Evolutionary conservation across 2,329 filamentous ascomycete species (phyloP), one percentile per base, ranked within the genome.

Genomic region (Elsinoe batatas): DNA sequence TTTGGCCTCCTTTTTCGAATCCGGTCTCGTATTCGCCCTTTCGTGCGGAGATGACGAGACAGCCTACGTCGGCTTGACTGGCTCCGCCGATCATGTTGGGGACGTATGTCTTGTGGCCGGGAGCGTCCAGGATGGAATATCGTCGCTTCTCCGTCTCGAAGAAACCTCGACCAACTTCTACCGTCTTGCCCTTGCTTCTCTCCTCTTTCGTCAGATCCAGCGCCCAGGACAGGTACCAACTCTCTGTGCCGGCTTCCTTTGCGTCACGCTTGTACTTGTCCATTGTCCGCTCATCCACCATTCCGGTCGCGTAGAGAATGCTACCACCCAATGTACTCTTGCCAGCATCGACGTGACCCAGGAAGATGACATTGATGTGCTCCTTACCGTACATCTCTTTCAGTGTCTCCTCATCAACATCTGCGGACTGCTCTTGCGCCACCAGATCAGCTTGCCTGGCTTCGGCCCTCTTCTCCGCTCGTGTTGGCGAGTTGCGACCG

Each of bases 11-110:
- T 76, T 86, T 87, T 65, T 98, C 93, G 70, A 98, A 98, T 50
- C 93, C 93, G 33, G 93, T 97, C 74, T 98, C 93, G 72, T 97
- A 98, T 74, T 98, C 93, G 68, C 93, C 93, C 78, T 96, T 97
- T 67, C 93, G 86, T 40, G 93, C 90, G 53, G 88, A 94, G 67
- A 97, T 96, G 68, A 98, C 93, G 46, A 98, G 79, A 64, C 96
- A 88, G 69, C 93, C 93, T 32, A 98, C 84, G 71, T 95, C 90
- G 49, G 90, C 90, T 73, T 95, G 90, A 11, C 89, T 69, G 26
- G 69, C 69, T 42, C 68, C 68, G 38, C 91, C 91, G 67, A 98
- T 95, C 93, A 98, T 98, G 78, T 86, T 93, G 47, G 93, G 91
- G 15, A 98, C 93, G 63, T 93, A 98, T 1, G 88, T 96, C 78